Conservation (phyloP, 116 monocot species). For the Papilionanthe hybrid region DNA sequence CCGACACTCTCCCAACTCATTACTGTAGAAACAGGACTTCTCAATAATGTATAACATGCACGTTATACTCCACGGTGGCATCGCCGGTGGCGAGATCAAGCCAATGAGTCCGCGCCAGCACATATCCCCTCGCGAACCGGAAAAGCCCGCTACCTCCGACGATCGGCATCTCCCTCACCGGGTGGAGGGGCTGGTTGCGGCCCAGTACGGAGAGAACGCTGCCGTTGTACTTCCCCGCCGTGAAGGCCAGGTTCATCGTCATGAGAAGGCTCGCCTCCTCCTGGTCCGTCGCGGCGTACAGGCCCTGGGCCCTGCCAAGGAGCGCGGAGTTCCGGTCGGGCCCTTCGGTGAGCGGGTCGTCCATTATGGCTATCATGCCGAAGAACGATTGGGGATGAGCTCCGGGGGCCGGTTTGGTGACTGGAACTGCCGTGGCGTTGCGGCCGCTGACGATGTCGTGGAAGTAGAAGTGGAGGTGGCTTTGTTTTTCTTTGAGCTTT, state of each 20-base stretch:
- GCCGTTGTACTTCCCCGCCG: slow-evolving; percentile 43
- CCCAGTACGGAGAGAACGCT: slow-evolving; percentile 57
- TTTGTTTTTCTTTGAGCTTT: slow-evolving; percentile 11
- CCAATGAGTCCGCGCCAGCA: slow-evolving; percentile 28
- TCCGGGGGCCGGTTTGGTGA: slow-evolving; percentile 18
- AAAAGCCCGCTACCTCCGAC: slow-evolving; percentile 68
- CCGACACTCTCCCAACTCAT: no score
- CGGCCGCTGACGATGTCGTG: slow-evolving; percentile 41
- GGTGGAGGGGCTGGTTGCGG: slow-evolving; percentile 29
- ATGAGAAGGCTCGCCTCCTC: slow-evolving; percentile 33
- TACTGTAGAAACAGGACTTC: no score
- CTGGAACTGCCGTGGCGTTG: slow-evolving; percentile 22
- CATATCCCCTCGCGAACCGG: slow-evolving; percentile 54
- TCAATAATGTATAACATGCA: slow-evolving; percentile 5
- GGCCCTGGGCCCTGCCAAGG: slow-evolving; percentile 55
- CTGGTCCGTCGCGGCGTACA: slow-evolving; percentile 28
- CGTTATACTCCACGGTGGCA: slow-evolving; percentile 38
- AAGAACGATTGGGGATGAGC: slow-evolving; percentile 8
- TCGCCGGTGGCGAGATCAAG: slow-evolving; percentile 22
- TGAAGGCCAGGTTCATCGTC: slow-evolving; percentile 48
- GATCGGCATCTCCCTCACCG: slow-evolving; percentile 65
- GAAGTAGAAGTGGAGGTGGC: slow-evolving; percentile 39
- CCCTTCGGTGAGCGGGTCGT: slow-evolving; percentile 49
- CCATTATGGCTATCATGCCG: slow-evolving; percentile 44
- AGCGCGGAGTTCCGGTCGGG: slow-evolving; percentile 22